These are phyloP conservation scores for Sisymbrium irio DNA, from an alignment of 345 rosid species.

Conservation along the genomic window DNA sequence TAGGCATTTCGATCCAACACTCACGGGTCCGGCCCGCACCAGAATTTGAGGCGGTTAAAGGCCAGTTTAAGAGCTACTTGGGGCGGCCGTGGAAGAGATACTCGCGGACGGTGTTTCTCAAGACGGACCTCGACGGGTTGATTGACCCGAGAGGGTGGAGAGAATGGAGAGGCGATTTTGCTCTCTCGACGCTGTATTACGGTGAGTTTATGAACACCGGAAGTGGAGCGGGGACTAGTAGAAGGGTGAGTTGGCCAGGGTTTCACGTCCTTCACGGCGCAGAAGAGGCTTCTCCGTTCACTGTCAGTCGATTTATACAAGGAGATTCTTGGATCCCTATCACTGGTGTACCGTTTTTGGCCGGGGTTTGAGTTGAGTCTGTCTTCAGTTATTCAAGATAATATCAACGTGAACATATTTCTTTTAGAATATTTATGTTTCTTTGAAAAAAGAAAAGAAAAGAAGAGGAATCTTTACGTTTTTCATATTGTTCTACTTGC, in stretches of 20 bases:
- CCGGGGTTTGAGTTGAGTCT: constrained; percentile 29
- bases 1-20: constrained; percentile 52
- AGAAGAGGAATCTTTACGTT: too few relatives aligned
- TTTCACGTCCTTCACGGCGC: constrained; percentile 51
- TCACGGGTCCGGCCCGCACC: constrained; percentile 48
- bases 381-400: background rate
- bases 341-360: constrained; percentile 54
- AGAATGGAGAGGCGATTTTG: constrained; percentile 54
- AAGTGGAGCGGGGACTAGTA: constrained; percentile 36
- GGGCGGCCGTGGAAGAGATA: constrained; percentile 68
- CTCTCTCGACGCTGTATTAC: constrained; percentile 53
- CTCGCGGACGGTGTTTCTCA: constrained; percentile 51
- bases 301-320: constrained; percentile 47
- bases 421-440: background rate
- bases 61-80: constrained; percentile 39
- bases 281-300: constrained; percentile 44
- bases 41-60: constrained; percentile 39
- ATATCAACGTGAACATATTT: background rate
- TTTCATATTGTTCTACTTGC: background rate
- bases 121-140: constrained; percentile 50
- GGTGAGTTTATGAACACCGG: constrained; percentile 68
- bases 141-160: constrained; percentile 66
- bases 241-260: constrained; percentile 65
- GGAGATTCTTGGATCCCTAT: constrained; percentile 66
- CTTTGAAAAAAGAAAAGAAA: too few relatives aligned